Percentiles rank a stretch among this genome's conserved stretches.
Conservation (phyloP, 139 green algal species). For the Eudorina sp. region DNA sequence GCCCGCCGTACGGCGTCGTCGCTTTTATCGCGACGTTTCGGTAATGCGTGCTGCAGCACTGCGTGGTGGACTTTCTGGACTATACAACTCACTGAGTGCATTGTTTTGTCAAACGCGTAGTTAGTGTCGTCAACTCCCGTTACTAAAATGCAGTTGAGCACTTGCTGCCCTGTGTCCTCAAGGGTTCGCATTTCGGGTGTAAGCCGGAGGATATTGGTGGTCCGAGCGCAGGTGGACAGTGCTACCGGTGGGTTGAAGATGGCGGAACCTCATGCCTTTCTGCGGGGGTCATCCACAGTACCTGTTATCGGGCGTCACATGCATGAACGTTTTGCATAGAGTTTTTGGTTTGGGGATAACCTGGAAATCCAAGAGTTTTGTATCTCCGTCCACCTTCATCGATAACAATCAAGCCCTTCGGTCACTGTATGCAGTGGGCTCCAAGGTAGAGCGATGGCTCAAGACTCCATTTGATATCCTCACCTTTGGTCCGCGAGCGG, state of each 20-base stretch:
- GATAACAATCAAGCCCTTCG: neutral
- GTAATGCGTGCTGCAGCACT: too few relatives aligned
- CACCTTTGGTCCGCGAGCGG: constrained; percentile 67
- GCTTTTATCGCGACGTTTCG: too few relatives aligned
- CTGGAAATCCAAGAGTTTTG: neutral
- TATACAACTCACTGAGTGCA: too few relatives aligned
- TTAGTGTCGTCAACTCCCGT: too few relatives aligned
- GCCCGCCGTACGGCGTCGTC: too few relatives aligned
- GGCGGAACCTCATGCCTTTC: neutral
- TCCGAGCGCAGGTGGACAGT: constrained; percentile 15
- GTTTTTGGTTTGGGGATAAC: neutral
- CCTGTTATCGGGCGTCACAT: neutral
- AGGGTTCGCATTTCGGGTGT: neutral
- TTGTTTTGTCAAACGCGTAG: too few relatives aligned
- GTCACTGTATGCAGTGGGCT: constrained; percentile 29
- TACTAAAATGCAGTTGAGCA: constrained; percentile 5
- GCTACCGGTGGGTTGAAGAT: neutral
- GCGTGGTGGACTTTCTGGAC: too few relatives aligned
- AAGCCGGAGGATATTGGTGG: neutral
- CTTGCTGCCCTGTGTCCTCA: neutral
- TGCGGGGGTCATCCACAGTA: neutral
- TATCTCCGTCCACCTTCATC: neutral
- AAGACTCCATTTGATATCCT: constrained; percentile 69
- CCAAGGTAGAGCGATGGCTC: constrained; percentile 63
- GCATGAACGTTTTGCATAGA: neutral